Conservation (phyloP, 2,329 filamentous ascomycete species). For the Tolypocladium inflatum region DNA sequence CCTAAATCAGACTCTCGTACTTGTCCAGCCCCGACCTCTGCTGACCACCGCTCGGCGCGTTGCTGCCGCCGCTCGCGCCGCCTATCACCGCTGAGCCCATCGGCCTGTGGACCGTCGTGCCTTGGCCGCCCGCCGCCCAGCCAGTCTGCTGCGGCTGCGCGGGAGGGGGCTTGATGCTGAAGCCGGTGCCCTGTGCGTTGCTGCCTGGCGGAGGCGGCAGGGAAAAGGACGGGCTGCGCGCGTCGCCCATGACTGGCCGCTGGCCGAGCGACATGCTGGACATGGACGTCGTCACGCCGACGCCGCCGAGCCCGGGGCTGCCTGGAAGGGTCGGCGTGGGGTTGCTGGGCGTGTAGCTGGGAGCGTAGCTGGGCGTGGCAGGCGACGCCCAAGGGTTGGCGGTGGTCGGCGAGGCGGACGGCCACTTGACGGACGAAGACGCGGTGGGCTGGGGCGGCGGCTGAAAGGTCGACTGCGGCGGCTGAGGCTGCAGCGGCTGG, state of each 20-base stretch:
- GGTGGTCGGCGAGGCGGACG: slow-evolving; percentile 27
- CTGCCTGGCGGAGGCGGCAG: slow-evolving; percentile 43
- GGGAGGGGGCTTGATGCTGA: slow-evolving; percentile 39
- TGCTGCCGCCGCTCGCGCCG: slow-evolving; percentile 15
- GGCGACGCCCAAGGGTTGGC: slow-evolving; percentile 40
- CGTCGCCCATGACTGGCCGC: slow-evolving; percentile 22
- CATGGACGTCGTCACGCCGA: slow-evolving; percentile 31
- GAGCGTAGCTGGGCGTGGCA: slow-evolving; percentile 14
- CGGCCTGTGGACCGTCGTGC: slow-evolving; percentile 6
- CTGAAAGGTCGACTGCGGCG: slow-evolving; percentile 15
- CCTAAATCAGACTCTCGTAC: slow-evolving; percentile 56
- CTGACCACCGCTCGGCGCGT: slow-evolving; percentile 15
- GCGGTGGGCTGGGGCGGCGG: slow-evolving; percentile 15
- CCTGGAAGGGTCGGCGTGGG: slow-evolving; percentile 11
- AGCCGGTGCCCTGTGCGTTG: slow-evolving; percentile 24
- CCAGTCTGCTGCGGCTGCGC: slow-evolving; percentile 12
- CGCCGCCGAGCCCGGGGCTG: slow-evolving; percentile 21
- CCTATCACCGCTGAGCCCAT: slow-evolving; percentile 11
- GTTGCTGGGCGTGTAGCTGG: slow-evolving; percentile 15
- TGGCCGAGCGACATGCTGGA: slow-evolving; percentile 38
- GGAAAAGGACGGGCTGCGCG: slow-evolving; percentile 41
- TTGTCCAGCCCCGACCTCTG: slow-evolving; percentile 51
- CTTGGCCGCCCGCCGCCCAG: slow-evolving; percentile 12
- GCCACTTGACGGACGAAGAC: slow-evolving; percentile 41
- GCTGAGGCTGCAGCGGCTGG: slow-evolving; percentile 42